phyloP scores from a whole-genome alignment of 75 land plant genomes.

The Pinus albicaulis region DNA sequence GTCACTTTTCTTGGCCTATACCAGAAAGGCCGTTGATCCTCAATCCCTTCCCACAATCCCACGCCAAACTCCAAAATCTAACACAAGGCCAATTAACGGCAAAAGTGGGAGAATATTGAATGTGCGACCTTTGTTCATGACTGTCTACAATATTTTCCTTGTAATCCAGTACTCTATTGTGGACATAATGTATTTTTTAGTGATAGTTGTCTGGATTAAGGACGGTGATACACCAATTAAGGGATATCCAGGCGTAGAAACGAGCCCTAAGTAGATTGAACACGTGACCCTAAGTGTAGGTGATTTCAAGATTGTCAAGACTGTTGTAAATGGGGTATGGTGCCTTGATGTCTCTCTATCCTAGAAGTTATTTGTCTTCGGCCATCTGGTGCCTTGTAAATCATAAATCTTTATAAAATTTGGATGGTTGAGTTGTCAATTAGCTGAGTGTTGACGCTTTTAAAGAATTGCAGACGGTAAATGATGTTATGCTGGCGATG shows the following conservation, averaged over 20 bases:
- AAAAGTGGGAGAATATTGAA: neutral
- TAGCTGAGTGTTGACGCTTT: neutral
- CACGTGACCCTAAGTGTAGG: constrained; percentile 37
- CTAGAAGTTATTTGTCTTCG: neutral
- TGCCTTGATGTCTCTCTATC: neutral
- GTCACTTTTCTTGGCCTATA: constrained; percentile 77
- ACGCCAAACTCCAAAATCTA: neutral
- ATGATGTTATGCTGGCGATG: constrained; percentile 80
- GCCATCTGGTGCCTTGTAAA: neutral
- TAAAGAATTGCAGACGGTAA: constrained; percentile 60
- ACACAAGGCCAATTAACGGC: neutral
- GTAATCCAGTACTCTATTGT: constrained; percentile 44
- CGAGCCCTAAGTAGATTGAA: constrained; percentile 37
- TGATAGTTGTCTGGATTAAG: constrained; percentile 35
- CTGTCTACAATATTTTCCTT: constrained; percentile 8
- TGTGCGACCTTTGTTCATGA: neutral
- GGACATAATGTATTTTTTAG: constrained; percentile 30
- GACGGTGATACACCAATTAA: constrained; percentile 65
- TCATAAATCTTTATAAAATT: neutral
- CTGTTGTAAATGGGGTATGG: constrained; percentile 46
- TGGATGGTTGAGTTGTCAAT: neutral
- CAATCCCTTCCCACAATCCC: constrained; percentile 51
- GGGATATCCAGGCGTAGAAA: constrained; percentile 59
- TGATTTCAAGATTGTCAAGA: constrained; percentile 60
- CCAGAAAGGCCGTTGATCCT: constrained; percentile 48